Evolutionary conservation across 805 yeast genomes (phyloP).

Genomic region (Schwanniomyces pseudopolymorphus): DNA sequence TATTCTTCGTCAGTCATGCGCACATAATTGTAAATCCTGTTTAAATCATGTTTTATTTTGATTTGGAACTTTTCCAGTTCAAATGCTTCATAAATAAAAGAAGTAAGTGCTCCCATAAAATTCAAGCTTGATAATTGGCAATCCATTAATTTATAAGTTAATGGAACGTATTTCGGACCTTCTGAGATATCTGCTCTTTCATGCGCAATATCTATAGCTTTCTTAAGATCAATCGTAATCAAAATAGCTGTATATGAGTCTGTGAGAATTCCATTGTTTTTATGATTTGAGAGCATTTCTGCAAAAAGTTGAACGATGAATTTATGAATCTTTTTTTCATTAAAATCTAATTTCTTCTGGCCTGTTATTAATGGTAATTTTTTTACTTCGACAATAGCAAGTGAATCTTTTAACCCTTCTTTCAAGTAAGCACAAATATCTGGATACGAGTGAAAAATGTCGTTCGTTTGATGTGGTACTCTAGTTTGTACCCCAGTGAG

Average conservation of each 20-base stretch:
- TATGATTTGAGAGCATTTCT: neutral
- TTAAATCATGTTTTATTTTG: neutral
- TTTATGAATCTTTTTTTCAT: neutral
- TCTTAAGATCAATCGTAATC: neutral
- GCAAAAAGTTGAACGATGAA: neutral
- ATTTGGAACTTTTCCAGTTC: neutral
- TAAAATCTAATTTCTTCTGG: neutral
- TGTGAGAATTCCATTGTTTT: neutral
- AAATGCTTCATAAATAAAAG: constrained; percentile 1
- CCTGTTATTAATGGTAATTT: neutral
- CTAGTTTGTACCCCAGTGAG: neutral
- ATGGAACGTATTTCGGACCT: neutral
- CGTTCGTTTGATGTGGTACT: constrained; percentile 1
- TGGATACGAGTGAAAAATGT: constrained; percentile 1
- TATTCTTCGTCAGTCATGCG: neutral
- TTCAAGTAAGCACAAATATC: constrained; percentile 1
- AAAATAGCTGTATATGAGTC: constrained; percentile 1
- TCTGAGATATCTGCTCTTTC: neutral
- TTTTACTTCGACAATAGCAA: constrained; percentile 2
- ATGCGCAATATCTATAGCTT: neutral
- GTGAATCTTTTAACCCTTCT: neutral
- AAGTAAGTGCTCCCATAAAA: neutral
- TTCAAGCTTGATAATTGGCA: neutral
- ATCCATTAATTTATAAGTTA: neutral
- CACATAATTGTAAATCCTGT: neutral